Conservation (phyloP, 768 basidiomycete genomes). For the Serendipita sp. region DNA sequence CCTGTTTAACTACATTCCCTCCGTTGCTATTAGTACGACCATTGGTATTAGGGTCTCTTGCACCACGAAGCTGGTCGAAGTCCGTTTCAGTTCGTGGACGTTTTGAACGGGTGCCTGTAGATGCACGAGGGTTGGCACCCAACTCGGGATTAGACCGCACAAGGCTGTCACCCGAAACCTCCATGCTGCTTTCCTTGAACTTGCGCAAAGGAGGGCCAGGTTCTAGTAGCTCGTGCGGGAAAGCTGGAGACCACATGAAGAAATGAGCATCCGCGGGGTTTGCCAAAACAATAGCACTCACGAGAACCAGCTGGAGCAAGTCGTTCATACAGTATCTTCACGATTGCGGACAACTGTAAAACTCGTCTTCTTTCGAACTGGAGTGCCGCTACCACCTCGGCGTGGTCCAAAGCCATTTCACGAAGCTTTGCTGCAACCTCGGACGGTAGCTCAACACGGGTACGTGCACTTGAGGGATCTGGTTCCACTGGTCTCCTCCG, state of each 20-base stretch:
- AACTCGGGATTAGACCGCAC: neutral
- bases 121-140: no score
- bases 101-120: no score
- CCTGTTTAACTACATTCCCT: no score
- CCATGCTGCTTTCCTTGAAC: neutral
- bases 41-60: no score
- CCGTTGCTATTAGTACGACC: no score
- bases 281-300: neutral
- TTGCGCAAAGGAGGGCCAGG: neutral
- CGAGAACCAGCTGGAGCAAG: neutral
- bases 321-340: constrained; percentile 45
- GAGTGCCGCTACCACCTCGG: constrained; percentile 32
- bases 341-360: constrained; percentile 42
- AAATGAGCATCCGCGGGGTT: neutral
- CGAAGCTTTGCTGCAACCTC: constrained; percentile 55
- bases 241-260: neutral
- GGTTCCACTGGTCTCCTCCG: constrained; percentile 76
- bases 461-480: constrained; percentile 45
- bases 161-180: neutral
- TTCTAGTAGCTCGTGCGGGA: neutral
- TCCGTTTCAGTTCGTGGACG: no score
- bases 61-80: no score
- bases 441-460: constrained; percentile 65
- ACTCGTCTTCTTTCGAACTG: constrained; percentile 41
- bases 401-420: constrained; percentile 59